A percentile compares a stretch with the other conserved stretches of the same genome.
phyloP scores from a whole-genome alignment of 106 monocot genomes.

The Phalaenopsis equestris region DNA sequence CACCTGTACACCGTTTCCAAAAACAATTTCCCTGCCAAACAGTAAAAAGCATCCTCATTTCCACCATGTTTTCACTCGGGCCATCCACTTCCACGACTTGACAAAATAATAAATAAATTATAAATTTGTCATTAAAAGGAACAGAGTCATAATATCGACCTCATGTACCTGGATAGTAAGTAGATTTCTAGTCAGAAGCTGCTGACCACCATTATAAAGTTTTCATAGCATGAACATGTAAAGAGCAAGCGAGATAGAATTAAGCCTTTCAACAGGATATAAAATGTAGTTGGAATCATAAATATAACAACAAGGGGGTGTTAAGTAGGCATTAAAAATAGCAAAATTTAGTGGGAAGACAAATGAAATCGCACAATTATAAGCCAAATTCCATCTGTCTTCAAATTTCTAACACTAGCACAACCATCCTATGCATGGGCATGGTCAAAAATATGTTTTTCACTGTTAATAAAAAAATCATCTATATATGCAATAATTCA shows the following conservation, averaged over 20 bases:
- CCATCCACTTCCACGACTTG: background rate
- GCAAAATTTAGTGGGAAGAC: background rate
- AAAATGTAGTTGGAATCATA: background rate
- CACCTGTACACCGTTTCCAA: background rate
- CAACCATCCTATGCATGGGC: background rate
- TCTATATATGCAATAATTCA: background rate
- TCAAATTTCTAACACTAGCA: background rate
- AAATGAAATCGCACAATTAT: background rate
- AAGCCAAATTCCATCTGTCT: background rate
- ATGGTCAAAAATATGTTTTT: background rate
- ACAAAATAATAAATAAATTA: background rate
- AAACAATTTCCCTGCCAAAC: background rate
- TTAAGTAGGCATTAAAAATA: background rate
- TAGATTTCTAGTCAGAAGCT: background rate
- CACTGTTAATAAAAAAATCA: background rate
- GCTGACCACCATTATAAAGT: background rate
- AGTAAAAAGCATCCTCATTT: background rate
- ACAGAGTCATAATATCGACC: background rate
- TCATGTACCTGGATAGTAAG: background rate
- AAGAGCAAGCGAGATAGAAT: background rate
- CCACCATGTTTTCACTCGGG: background rate
- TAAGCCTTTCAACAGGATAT: background rate
- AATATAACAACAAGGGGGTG: background rate
- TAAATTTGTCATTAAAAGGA: background rate
- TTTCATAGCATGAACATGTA: background rate